Evolutionary conservation across 495 filamentous ascomycete genomes (phyloP).

Genomic region (Durotheca rogersii): DNA sequence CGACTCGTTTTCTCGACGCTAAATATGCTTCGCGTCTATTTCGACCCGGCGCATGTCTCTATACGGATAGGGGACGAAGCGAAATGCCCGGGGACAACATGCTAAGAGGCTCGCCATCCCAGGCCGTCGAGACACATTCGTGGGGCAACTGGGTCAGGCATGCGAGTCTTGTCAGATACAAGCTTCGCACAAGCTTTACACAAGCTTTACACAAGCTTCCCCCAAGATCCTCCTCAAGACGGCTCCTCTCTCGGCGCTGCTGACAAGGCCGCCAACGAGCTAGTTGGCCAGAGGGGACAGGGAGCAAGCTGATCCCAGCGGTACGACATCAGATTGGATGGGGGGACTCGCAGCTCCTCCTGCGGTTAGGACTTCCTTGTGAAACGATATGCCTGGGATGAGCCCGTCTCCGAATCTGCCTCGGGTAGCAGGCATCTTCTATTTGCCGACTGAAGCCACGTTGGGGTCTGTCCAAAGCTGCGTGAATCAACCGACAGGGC

Average conservation of each 20-base stretch:
- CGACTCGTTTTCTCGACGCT: too few species aligned
- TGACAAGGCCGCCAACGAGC: background rate
- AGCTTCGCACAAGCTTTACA: too few species aligned
- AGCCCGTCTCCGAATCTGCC: background rate
- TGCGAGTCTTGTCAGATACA: background rate
- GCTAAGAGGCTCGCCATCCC: too few species aligned
- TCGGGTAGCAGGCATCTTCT: background rate
- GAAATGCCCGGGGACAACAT: too few species aligned
- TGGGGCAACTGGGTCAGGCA: background rate
- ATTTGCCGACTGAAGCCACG: background rate
- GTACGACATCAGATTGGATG: background rate
- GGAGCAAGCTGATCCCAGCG: background rate
- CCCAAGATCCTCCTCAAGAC: too few species aligned
- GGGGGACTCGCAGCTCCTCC: background rate
- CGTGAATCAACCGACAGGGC: conserved; percentile 3
- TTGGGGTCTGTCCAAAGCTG: background rate
- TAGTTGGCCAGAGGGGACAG: background rate
- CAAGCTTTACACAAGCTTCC: too few species aligned
- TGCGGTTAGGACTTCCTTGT: background rate
- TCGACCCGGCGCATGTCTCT: too few species aligned
- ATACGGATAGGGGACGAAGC: too few species aligned
- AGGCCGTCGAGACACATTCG: background rate
- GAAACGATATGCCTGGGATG: background rate
- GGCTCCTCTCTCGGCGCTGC: conserved; percentile 10
- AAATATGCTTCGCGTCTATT: too few species aligned